These are phyloP conservation scores for Amanita rimosa DNA, from an alignment of 768 basidiomycete species.

Conservation along the genomic window DNA sequence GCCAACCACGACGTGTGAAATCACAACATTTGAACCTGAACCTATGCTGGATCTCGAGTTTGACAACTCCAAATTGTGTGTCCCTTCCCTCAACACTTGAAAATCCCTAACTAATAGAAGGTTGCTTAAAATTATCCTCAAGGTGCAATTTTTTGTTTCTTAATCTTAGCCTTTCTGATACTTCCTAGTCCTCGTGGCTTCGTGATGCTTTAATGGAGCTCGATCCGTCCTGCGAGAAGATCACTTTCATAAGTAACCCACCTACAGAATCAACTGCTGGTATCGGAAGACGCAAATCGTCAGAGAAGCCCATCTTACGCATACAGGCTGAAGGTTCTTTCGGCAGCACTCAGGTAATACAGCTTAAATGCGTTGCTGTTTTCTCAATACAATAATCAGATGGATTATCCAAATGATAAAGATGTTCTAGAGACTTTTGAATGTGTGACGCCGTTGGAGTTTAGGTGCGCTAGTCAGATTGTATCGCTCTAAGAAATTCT, in stretches of 20 bases:
- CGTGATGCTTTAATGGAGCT: conserved; percentile 87
- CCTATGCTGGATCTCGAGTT: conserved; percentile 73
- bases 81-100: neutral
- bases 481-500: neutral
- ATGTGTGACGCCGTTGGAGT: conserved; percentile 52
- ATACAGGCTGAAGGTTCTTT: conserved; percentile 76
- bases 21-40: conserved; percentile 78
- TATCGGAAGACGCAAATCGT: conserved; percentile 5
- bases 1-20: conserved; percentile 80
- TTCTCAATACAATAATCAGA: conserved; percentile 30
- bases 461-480: conserved; percentile 40
- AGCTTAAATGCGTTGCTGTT: neutral
- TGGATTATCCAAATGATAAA: conserved; percentile 92
- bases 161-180: neutral
- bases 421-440: conserved; percentile 90
- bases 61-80: conserved; percentile 52
- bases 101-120: conserved; percentile 21
- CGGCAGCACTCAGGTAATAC: conserved; percentile 69
- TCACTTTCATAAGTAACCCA: conserved; percentile 77
- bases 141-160: conserved; percentile 30
- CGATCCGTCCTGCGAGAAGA: conserved; percentile 76
- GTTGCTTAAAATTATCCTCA: conserved; percentile 75
- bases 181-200: conserved; percentile 75
- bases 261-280: conserved; percentile 18
- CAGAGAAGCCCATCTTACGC: conserved; percentile 52